Evolutionary conservation across 2,329 filamentous ascomycete genomes (phyloP), one percentile per base, ranked within the genome.

Genomic region (Colletotrichum shisoi): DNA sequence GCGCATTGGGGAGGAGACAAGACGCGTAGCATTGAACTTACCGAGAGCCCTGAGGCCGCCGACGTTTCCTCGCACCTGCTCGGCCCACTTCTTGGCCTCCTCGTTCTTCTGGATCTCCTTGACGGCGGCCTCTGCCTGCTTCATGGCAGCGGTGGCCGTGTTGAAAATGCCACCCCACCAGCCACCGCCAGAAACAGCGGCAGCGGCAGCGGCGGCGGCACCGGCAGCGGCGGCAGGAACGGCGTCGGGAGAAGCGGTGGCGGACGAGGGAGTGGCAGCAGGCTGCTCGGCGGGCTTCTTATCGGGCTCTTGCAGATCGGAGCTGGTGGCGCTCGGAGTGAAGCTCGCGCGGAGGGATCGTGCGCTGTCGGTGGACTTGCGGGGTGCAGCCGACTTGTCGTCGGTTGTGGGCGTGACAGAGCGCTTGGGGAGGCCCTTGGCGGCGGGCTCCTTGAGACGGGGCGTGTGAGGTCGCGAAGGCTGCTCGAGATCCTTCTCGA

Each of bases 21-120:
- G 31, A 37, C 70, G 37, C 70, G 70, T 4, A 27, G 45, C 13
- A 17, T 31, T 37, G 58, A 11, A 78, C 82, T 71, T 85, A 94
- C 93, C 91, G 69, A 94, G 82, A 62, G 89, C 91, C 72, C 87
- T 87, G 48, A 98, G 82, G 39, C 88, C 89, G 51, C 90, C 91
- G 56, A 96, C 91, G 75, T 97, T 97, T 67, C 93, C 94, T 74
- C 90, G 90, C 62, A 98, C 91, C 77, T 98, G 94, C 60, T 97
- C 92, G 1, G 94, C 92, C 93, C 94, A 99, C 77, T 92, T 91
- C 81, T 94, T 94, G 58, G 94, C 95, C 78, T 99, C 95, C 76
- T 98, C 93, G 74, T 96, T 97, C 76, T 95, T 90, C 77, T 97
- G 92, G 54, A 99, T 94, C 78, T 98, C 93, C 77, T 94, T 96